phyloP scores from a whole-genome alignment of 176 grass and related monocot genomes.

The Oryza glaberrima region DNA sequence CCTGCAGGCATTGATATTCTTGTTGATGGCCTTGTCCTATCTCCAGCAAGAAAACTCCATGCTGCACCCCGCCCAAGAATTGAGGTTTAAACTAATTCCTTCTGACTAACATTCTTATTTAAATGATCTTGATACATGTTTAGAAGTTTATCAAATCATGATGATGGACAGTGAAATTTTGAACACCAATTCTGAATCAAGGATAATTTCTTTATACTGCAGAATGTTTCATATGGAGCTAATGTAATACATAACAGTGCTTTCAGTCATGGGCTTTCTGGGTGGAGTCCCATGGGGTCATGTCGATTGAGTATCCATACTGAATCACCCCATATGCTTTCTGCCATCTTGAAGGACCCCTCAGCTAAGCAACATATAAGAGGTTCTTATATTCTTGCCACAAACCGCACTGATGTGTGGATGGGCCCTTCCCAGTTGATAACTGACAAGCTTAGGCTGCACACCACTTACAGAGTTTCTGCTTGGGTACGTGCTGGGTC shows the following conservation, averaged over 20 bases:
- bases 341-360: conserved; percentile 46
- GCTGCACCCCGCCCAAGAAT: conserved; percentile 59
- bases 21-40: conserved; percentile 77
- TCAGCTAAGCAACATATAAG: conserved; percentile 47
- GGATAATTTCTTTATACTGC: conserved; percentile 46
- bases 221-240: conserved; percentile 65
- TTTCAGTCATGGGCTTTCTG: conserved; percentile 60
- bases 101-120: neutral
- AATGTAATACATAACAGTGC: conserved; percentile 74
- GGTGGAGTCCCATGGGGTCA: conserved; percentile 90
- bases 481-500: conserved; percentile 83
- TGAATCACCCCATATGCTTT: conserved; percentile 61
- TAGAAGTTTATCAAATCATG: neutral
- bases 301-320: conserved; percentile 65
- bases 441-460: conserved; percentile 78
- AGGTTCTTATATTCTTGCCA: conserved; percentile 59
- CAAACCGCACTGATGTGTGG: conserved; percentile 79
- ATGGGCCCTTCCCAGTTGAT: conserved; percentile 97
- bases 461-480: conserved; percentile 80
- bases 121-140: neutral
- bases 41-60: conserved; percentile 56
- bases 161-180: neutral
- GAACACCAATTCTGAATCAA: conserved; percentile 3
- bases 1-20: conserved; percentile 88
- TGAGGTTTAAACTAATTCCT: conserved; percentile 56